Conservation (phyloP, 2,329 filamentous ascomycete genomes). For the Stagonosporopsis chrysanthemi region DNA sequence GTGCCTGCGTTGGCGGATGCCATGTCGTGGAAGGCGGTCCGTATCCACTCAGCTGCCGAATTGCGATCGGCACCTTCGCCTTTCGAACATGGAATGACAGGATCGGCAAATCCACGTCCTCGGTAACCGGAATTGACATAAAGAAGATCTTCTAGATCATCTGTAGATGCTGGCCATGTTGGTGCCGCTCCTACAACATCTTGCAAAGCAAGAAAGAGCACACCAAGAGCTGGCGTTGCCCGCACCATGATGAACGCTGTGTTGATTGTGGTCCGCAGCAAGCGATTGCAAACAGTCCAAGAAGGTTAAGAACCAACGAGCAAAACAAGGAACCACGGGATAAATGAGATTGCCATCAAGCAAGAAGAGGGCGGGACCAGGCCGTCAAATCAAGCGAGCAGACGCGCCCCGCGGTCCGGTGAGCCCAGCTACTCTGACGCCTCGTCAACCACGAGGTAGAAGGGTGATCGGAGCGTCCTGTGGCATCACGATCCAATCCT, state of each 20-base stretch:
- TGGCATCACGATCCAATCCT: not conserved
- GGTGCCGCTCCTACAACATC: conserved; percentile 53
- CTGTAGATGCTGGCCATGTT: conserved; percentile 67
- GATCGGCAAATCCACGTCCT: conserved; percentile 63
- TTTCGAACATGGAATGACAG: conserved; percentile 63
- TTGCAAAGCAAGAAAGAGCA: conserved; percentile 22
- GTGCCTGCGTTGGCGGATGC: conserved; percentile 60
- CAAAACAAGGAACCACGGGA: not conserved
- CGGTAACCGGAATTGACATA: conserved; percentile 65
- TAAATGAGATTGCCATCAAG: not conserved
- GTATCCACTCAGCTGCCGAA: conserved; percentile 68
- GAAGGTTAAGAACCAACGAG: not conserved
- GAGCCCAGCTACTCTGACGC: not conserved
- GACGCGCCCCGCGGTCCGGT: not conserved
- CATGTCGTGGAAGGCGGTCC: conserved; percentile 69
- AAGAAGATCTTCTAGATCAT: conserved; percentile 71
- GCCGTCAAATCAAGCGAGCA: conserved; percentile 6
- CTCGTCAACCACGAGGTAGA: not conserved
- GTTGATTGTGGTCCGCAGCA: not conserved
- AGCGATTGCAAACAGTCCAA: not conserved
- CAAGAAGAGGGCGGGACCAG: not conserved
- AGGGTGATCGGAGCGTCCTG: conserved; percentile 2
- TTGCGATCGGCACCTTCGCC: conserved; percentile 59
- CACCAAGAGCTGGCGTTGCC: conserved; percentile 4
- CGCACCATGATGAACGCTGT: conserved; percentile 5